Evolutionary conservation across 2,329 filamentous ascomycete species (phyloP), one percentile per base, ranked within the genome.

Genomic region (Calonectria naviculata): DNA sequence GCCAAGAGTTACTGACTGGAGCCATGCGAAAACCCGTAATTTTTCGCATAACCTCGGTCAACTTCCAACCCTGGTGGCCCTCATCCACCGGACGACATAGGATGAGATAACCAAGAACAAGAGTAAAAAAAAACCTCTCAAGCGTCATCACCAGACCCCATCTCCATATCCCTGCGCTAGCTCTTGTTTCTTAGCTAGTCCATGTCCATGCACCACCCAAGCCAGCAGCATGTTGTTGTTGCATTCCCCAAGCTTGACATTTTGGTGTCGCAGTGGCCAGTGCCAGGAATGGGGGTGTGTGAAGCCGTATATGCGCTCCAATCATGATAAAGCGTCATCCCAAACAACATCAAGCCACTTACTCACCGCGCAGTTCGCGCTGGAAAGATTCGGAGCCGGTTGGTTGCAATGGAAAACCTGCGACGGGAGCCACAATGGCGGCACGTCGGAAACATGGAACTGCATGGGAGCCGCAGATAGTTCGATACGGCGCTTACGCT

Each of bases 391-490:
- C 5, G 6, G 21, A 24, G 42, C n/a, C 42, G 42, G 42, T 13
- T 24, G 31, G 31, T 36, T 56, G 52, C 52, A 26, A 56, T n/a
- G n/a, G 31, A 13, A 56, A 56, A 56, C 38, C 52, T 26, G 31
- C 52, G 58, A 26, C 26, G n/a, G n/a, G 17, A 28, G 38, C 8
- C 21, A 29, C 10, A 17, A 47, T 47, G 38, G 31, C 17, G n/a
- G 28, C 26, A 17, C 15, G n/a, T 36, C 49, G 63, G 63, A 49
- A 19, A 44, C 38, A 36, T 42, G 63, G 49, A 58, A 26, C 63
- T 58, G 38, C 28, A 58, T 65, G 47, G 63, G 38, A 65, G 28
- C 38, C 38, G 49, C 28, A 58, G 28, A 26, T 65, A 56, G 63
- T 42, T 65, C n/a, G 21, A 36, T 36, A 56, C 44, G 36, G 47